Percentiles rank a stretch among this genome's conserved stretches.
Conservation (phyloP, 228 moss, liverwort and hornwort species). For the Sphagnum magellanicum region DNA sequence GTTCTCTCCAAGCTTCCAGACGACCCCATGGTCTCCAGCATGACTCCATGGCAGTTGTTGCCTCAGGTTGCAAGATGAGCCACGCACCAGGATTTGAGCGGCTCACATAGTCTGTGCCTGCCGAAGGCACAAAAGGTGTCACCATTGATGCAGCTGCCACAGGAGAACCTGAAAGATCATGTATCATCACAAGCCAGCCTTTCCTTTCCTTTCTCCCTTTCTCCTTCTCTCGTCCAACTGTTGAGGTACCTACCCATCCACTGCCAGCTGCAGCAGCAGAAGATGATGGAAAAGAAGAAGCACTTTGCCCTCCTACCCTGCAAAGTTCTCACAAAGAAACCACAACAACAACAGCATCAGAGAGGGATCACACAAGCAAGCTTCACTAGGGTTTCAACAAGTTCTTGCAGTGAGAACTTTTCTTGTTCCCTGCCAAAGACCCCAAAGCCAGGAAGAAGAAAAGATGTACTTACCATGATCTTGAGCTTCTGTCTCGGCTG, state of each 20-base stretch:
- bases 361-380: too few species aligned
- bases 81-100: slow-evolving; percentile 80
- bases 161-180: slow-evolving; percentile 73
- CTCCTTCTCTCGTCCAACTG: slow-evolving; percentile 28
- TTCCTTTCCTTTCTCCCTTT: slow-evolving; percentile 67
- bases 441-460: background rate
- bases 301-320: too few species aligned
- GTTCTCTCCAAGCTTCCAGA: slow-evolving; percentile 77
- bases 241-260: slow-evolving; percentile 24
- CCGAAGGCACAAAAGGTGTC: slow-evolving; percentile 75
- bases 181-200: slow-evolving; percentile 82
- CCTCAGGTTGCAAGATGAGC: slow-evolving; percentile 72
- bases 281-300: too few species aligned
- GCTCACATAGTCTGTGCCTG: slow-evolving; percentile 71
- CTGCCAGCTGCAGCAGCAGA: slow-evolving; percentile 14
- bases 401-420: too few species aligned
- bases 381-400: too few species aligned
- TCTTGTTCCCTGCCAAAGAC: too few species aligned
- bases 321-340: too few species aligned
- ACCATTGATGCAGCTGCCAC: slow-evolving; percentile 88
- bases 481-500: slow-evolving; percentile 68
- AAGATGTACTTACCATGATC: slow-evolving; percentile 38
- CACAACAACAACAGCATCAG: too few species aligned
- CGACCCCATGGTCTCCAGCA: slow-evolving; percentile 77
- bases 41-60: slow-evolving; percentile 34